Conservation (phyloP, 2,329 filamentous ascomycete genomes). For the Colletotrichum falcatum region DNA sequence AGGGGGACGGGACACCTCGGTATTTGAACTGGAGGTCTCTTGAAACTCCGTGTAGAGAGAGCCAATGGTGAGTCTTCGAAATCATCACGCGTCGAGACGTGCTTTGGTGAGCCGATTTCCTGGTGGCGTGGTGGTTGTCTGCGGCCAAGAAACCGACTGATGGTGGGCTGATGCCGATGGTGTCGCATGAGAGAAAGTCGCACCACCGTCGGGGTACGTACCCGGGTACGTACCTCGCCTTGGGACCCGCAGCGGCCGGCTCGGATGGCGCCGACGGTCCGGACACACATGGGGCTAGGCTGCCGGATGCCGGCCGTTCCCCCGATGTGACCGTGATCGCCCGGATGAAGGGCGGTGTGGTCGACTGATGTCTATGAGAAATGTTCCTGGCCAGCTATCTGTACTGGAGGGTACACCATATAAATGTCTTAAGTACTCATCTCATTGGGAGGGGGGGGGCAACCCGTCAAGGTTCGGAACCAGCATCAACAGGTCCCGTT, state of each 20-base stretch:
- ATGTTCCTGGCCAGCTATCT: no score
- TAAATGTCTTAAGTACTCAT: no score
- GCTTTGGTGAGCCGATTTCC: slow-evolving; percentile 11
- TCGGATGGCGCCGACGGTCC: no score
- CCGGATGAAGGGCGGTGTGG: neutral
- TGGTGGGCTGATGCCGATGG: slow-evolving; percentile 40
- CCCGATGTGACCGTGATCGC: slow-evolving; percentile 4
- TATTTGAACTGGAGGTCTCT: slow-evolving; percentile 28
- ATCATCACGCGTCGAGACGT: slow-evolving; percentile 38
- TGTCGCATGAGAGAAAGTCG: slow-evolving; percentile 21
- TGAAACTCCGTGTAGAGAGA: no score
- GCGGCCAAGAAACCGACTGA: slow-evolving; percentile 20
- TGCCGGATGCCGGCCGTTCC: neutral
- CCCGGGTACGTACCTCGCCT: neutral
- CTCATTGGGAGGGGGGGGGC: no score
- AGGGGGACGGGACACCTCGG: slow-evolving; percentile 15
- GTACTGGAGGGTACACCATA: no score
- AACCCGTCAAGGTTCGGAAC: no score
- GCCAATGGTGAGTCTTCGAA: neutral
- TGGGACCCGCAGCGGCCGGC: slow-evolving; percentile 9
- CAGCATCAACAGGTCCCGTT: no score
- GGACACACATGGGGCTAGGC: no score
- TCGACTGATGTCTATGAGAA: no score
- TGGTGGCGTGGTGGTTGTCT: slow-evolving; percentile 8
- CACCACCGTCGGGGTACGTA: slow-evolving; percentile 1